phyloP scores from a whole-genome alignment of 805 yeast genomes.

The Nakazawaea holstii region DNA sequence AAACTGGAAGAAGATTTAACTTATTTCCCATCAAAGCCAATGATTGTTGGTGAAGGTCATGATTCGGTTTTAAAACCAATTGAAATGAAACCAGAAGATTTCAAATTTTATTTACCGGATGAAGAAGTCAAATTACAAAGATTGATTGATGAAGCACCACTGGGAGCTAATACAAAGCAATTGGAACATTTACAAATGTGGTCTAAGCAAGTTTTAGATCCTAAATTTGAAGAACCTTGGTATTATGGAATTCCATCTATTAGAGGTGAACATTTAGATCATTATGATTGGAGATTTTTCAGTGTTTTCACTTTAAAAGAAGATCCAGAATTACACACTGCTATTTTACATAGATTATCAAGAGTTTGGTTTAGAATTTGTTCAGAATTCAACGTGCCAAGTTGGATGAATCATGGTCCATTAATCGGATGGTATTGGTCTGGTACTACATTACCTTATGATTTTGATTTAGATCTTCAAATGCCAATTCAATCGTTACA shows the following conservation, averaged over 20 bases:
- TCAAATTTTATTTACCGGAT: conserved; percentile 10
- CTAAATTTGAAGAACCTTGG: conserved; percentile 10
- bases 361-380: conserved; percentile 44
- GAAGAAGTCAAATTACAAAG: conserved; percentile 6
- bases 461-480: conserved; percentile 54
- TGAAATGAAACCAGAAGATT: conserved; percentile 4
- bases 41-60: conserved; percentile 1
- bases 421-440: conserved; percentile 56
- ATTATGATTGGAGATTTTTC: conserved; percentile 49
- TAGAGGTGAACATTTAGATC: conserved; percentile 17
- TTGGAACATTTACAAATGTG: conserved; percentile 6
- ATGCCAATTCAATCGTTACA: conserved; percentile 33
- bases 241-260: conserved; percentile 11
- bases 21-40: conserved; percentile 8
- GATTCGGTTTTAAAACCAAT: background rate
- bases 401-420: conserved; percentile 62
- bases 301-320: conserved; percentile 27
- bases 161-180: conserved; percentile 6
- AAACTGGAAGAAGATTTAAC: background rate
- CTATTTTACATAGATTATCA: conserved; percentile 35
- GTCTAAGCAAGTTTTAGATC: conserved; percentile 10
- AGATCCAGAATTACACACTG: conserved; percentile 30
- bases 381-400: conserved; percentile 32
- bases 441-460: conserved; percentile 56
- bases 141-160: conserved; percentile 6